A percentile compares a stretch with the other conserved stretches of the same genome.
These are phyloP conservation scores for Talaromyces islandicus DNA, from an alignment of 2,329 filamentous ascomycete species.

Conservation along the genomic window DNA sequence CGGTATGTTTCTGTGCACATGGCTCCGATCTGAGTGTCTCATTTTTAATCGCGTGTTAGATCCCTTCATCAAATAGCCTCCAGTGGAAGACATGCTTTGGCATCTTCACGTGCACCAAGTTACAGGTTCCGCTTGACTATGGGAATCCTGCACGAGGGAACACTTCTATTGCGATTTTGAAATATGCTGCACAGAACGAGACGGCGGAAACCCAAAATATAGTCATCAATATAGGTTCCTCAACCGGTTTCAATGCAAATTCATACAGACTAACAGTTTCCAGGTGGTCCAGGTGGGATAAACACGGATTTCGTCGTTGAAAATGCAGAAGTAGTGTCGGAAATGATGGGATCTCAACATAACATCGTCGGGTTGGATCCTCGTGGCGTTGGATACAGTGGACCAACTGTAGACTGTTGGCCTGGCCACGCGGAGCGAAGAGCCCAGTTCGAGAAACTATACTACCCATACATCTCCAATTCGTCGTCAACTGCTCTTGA, in stretches of 20 bases:
- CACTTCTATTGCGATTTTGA: slow-evolving; percentile 16
- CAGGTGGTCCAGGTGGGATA: background rate
- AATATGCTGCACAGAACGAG: slow-evolving; percentile 12
- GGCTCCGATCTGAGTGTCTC: no score
- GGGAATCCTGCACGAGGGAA: slow-evolving; percentile 11
- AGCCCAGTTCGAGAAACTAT: slow-evolving; percentile 13
- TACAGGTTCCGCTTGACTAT: slow-evolving; percentile 18
- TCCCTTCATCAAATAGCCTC: slow-evolving; percentile 8
- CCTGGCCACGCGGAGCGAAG: slow-evolving; percentile 11
- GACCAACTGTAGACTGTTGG: slow-evolving; percentile 26
- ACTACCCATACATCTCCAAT: slow-evolving; percentile 13
- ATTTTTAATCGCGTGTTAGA: background rate
- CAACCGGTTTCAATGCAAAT: no score
- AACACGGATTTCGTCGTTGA: background rate
- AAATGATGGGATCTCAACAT: slow-evolving; percentile 9
- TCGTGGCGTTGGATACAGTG: slow-evolving; percentile 24
- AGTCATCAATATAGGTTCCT: slow-evolving; percentile 12
- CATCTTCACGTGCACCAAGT: slow-evolving; percentile 12
- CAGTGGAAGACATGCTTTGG: slow-evolving; percentile 14
- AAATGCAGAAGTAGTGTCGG: background rate
- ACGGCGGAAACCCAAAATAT: slow-evolving; percentile 10
- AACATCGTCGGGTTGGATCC: slow-evolving; percentile 26
- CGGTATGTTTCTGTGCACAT: no score
- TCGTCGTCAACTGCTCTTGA: slow-evolving; percentile 11
- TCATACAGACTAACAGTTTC: no score